Conservation (phyloP, 2,329 filamentous ascomycete species). For the Cladophialophora carrionii region DNA sequence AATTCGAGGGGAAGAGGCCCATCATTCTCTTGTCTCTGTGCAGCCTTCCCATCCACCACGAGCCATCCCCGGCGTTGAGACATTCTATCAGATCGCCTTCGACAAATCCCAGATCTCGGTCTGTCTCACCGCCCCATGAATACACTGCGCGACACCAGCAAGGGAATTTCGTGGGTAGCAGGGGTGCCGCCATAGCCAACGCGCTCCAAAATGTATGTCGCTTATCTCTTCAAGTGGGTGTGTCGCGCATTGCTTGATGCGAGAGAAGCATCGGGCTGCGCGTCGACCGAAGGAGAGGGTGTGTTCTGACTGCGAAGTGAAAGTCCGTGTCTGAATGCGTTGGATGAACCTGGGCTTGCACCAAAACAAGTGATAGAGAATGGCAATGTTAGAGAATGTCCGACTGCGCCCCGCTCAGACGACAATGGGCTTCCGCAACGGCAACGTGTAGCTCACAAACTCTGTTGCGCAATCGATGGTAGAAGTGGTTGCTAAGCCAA, state of each 20-base stretch:
- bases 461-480: conserved; percentile 3
- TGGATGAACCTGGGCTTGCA: not conserved
- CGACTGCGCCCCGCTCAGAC: not conserved
- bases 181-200: conserved; percentile 43
- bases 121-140: conserved; percentile 93
- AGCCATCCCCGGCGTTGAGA: conserved; percentile 93
- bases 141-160: conserved; percentile 92
- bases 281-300: not conserved
- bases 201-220: not conserved
- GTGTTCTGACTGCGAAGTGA: not conserved
- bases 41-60: conserved; percentile 96
- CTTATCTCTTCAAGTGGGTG: conserved; percentile 8
- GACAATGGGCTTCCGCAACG: not conserved
- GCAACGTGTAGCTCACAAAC: not conserved
- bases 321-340: not conserved
- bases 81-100: conserved; percentile 98
- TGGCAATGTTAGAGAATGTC: not conserved
- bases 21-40: conserved; percentile 87
- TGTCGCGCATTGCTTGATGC: conserved; percentile 5
- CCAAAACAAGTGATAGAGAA: not conserved
- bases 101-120: conserved; percentile 92
- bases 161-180: conserved; percentile 76
- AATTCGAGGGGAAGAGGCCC: conserved; percentile 95
- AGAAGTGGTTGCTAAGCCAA: not conserved
- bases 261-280: not conserved